Evolutionary conservation across 805 yeast genomes (phyloP).

Genomic region (Saccharomycopsis olivae): DNA sequence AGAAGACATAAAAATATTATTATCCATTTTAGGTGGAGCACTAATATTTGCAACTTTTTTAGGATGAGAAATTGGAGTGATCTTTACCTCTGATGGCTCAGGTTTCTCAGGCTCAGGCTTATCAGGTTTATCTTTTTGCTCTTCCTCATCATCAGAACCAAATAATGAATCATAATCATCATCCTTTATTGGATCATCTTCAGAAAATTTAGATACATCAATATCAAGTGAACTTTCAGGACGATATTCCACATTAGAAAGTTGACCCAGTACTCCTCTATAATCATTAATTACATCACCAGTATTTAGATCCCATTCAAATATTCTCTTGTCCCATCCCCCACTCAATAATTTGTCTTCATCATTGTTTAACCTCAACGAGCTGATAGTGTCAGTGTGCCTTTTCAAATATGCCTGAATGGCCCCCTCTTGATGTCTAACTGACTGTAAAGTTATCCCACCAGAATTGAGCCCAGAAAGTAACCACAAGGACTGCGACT

Average conservation of each 20-base stretch:
- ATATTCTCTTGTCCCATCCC: conserved; percentile 77
- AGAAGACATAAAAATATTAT: conserved; percentile 61
- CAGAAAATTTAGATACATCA: conserved; percentile 7
- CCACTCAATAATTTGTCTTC: conserved; percentile 70
- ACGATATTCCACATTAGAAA: conserved; percentile 64
- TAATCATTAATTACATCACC: conserved; percentile 46
- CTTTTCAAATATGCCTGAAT: conserved; percentile 65
- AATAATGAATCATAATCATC: conserved; percentile 46
- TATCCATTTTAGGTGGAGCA: conserved; percentile 21
- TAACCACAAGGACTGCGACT: conserved; percentile 75
- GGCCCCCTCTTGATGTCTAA: conserved; percentile 73
- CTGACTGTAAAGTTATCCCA: conserved; percentile 76
- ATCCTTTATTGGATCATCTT: conserved; percentile 24
- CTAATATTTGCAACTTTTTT: background rate
- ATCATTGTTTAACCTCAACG: conserved; percentile 46
- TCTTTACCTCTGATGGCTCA: conserved; percentile 20
- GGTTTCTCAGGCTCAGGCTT: conserved; percentile 1
- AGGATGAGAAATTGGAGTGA: background rate
- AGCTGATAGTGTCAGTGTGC: conserved; percentile 71
- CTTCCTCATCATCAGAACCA: conserved; percentile 43
- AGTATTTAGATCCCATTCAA: conserved; percentile 78
- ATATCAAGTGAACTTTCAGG: conserved; percentile 44
- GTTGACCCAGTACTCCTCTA: conserved; percentile 60
- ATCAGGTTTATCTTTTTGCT: conserved; percentile 7
- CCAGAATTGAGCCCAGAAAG: conserved; percentile 75